Evolutionary conservation across 2,329 filamentous ascomycete species (phyloP).

Genomic region (Clonostachys chloroleuca): DNA sequence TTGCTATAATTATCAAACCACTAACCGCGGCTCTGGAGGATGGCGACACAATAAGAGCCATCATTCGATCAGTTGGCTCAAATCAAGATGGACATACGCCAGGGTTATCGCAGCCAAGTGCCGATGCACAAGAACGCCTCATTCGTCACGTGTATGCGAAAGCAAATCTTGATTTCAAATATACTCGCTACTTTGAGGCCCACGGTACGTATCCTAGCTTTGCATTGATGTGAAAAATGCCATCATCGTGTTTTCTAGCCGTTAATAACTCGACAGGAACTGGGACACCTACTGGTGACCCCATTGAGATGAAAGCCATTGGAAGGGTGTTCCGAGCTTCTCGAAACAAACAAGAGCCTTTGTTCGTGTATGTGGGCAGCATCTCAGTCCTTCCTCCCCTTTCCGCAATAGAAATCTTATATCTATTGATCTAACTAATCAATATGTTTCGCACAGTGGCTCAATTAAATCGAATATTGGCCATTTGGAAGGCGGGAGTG

Average conservation of each 20-base stretch:
- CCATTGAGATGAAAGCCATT: constrained; percentile 29
- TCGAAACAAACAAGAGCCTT: too few relatives aligned
- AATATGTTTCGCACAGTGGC: background rate
- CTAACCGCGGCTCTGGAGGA: constrained; percentile 36
- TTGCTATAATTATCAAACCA: constrained; percentile 43
- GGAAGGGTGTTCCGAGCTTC: background rate
- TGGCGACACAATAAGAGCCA: constrained; percentile 25
- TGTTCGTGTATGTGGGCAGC: too few relatives aligned
- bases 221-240: too few relatives aligned
- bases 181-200: constrained; percentile 23
- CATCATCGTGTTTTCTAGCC: too few relatives aligned
- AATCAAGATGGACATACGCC: constrained; percentile 34
- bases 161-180: constrained; percentile 14
- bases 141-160: constrained; percentile 18
- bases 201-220: constrained; percentile 19
- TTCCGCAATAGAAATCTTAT: too few relatives aligned
- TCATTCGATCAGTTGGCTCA: constrained; percentile 16
- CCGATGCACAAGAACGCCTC: constrained; percentile 8
- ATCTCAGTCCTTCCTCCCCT: too few relatives aligned
- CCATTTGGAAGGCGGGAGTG: constrained; percentile 8
- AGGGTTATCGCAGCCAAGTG: constrained; percentile 24
- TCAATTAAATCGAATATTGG: constrained; percentile 9
- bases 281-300: constrained; percentile 41
- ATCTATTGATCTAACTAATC: too few relatives aligned
- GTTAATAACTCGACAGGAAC: constrained; percentile 25